Percentiles rank a stretch among this genome's conserved stretches.
Conservation (phyloP, 495 filamentous ascomycete genomes). For the Penicillium arizonense region DNA sequence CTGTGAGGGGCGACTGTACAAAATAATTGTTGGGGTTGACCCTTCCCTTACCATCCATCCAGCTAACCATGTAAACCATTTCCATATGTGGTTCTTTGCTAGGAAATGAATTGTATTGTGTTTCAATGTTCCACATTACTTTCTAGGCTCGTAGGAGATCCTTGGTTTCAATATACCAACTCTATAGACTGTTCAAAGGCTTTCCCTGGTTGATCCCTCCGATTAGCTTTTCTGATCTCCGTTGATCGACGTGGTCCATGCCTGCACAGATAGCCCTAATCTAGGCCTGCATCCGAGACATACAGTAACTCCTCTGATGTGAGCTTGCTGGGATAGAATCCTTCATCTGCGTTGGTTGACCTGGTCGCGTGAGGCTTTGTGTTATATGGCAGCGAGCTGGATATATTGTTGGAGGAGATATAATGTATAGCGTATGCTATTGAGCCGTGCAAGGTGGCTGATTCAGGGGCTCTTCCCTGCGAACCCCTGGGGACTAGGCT, state of each 20-base stretch:
- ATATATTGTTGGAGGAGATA: too few species aligned
- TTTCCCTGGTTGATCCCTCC: not conserved
- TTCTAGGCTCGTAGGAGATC: not conserved
- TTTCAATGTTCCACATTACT: not conserved
- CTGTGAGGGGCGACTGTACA: constrained; percentile 17
- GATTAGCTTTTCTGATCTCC: constrained; percentile 1
- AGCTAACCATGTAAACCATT: constrained; percentile 6
- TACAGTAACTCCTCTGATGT: too few species aligned
- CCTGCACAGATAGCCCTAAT: too few species aligned
- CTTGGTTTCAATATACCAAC: not conserved
- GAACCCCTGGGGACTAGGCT: too few species aligned
- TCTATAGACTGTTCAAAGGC: not conserved
- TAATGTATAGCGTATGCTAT: too few species aligned
- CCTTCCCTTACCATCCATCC: constrained; percentile 5
- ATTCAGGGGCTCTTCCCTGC: too few species aligned
- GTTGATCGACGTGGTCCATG: not conserved
- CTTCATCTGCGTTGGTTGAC: too few species aligned
- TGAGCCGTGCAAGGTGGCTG: too few species aligned
- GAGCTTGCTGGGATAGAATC: too few species aligned
- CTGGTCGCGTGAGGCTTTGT: too few species aligned
- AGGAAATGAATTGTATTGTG: constrained; percentile 1
- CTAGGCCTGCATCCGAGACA: too few species aligned
- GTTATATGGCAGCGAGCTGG: too few species aligned
- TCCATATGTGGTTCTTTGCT: not conserved
- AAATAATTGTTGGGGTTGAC: constrained; percentile 7